Base-by-base conservation (phyloP, 2,329 filamentous ascomycete species). In the Aphanocladium album region DNA sequence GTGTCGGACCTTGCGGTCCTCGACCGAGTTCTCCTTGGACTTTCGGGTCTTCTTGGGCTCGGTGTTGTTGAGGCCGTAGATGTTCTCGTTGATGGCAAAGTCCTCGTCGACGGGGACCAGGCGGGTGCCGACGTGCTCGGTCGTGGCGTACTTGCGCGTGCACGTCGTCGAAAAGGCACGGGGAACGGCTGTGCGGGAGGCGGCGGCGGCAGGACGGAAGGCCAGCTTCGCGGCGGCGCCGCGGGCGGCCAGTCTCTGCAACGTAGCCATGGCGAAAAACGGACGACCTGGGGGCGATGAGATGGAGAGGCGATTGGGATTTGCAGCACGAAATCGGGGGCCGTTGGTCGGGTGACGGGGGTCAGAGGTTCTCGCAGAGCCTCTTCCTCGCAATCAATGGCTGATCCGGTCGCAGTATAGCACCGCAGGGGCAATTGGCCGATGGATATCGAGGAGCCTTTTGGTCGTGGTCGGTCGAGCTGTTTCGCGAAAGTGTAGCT, bases 1-100 rank as follows among this genome's bases (percentile, higher is more conserved):
- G 80, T 99, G 95, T 67, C 95, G 88, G 74, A 99, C 89, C 84
- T 97, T 98, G 76, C 93, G 89, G 77, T 79, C 75, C 64, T 73
- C 75, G 64, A 84, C 74, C 61, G 76, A 78, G 68, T 77, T 79
- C 66, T 83, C 79, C 67, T 73, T 73, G 65, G 74, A 71, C 69
- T 79, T 77, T 68, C 82, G 77, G 65, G 77, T 74, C 64, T 70
- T 67, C 63, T 76, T 75, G 60, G 76, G 73, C 51, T 76, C 70
- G 57, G 72, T 76, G 68, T 68, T 75, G 71, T 66, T 76, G 66
- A 80, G 68, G 68, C 80, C 77, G 67, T 81, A 81, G 60, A 77
- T 75, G 69, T 84, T 77, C 62, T 72, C 68, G 11, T 83, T 77
- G 47, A 83, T 75, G 61, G 75, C 74, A 70, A 91, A 91, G 73